phyloP scores from a whole-genome alignment of 1,284 basidiomycete species.

The Lentinula novae-zelandiae region DNA sequence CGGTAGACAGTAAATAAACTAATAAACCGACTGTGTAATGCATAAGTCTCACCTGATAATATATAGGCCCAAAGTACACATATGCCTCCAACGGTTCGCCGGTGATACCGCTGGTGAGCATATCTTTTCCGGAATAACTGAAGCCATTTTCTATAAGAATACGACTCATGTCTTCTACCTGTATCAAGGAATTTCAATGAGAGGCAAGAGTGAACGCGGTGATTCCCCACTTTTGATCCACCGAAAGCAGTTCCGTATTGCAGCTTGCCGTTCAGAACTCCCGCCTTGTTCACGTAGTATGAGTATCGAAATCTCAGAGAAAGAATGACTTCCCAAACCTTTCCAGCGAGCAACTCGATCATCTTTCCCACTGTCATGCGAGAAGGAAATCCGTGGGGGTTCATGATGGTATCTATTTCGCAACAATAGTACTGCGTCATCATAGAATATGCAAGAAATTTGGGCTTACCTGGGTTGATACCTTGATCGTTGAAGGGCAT shows the following conservation, averaged over 20 bases:
- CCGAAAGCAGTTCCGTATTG: constrained; percentile 98
- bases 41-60: constrained; percentile 77
- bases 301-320: background rate
- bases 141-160: constrained; percentile 96
- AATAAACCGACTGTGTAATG: background rate
- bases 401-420: constrained; percentile 93
- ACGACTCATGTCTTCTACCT: constrained; percentile 98
- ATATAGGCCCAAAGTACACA: constrained; percentile 98
- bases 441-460: background rate
- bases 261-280: constrained; percentile 83
- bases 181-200: constrained; percentile 12
- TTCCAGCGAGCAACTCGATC: constrained; percentile 98
- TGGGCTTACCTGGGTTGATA: constrained; percentile 75
- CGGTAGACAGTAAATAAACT: background rate
- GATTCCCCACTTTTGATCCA: constrained; percentile 76
- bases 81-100: constrained; percentile 96
- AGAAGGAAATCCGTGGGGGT: constrained; percentile 99
- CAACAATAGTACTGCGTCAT: constrained; percentile 5
- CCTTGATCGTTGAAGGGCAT: constrained; percentile 99
- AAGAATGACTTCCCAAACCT: constrained; percentile 43
- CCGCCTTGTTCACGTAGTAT: constrained; percentile 48
- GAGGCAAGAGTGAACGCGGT: constrained; percentile 7
- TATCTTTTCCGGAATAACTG: constrained; percentile 97
- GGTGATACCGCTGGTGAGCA: constrained; percentile 96
- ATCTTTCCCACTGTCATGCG: constrained; percentile 99